Conservation (phyloP, 2,329 filamentous ascomycete species). For the Tympanopsis confertula region DNA sequence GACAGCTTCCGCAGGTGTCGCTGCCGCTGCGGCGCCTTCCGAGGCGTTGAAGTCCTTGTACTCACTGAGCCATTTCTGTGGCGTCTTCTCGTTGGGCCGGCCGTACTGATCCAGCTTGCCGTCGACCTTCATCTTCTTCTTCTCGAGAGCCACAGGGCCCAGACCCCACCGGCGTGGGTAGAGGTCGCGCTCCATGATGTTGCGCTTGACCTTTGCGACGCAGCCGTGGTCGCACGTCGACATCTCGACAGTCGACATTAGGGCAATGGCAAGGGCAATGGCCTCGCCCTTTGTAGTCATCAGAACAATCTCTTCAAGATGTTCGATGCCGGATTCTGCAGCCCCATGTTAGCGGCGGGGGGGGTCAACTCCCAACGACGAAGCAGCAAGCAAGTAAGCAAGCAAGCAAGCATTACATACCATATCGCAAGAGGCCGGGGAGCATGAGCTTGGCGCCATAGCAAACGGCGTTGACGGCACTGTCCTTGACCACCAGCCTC, state of each 20-base stretch:
- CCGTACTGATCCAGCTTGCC: constrained; percentile 98
- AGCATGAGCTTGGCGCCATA: constrained; percentile 99
- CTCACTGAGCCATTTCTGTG: constrained; percentile 78
- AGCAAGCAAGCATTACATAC: constrained; percentile 30
- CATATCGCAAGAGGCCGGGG: constrained; percentile 84
- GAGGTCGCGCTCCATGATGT: constrained; percentile 98
- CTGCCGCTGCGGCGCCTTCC: constrained; percentile 28
- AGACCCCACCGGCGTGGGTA: constrained; percentile 96
- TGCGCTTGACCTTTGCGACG: constrained; percentile 92
- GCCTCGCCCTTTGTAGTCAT: constrained; percentile 99
- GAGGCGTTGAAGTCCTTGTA: constrained; percentile 70
- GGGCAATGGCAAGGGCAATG: constrained; percentile 87
- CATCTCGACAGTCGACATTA: constrained; percentile 97
- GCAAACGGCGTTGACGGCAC: constrained; percentile 90
- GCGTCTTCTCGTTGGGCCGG: constrained; percentile 81
- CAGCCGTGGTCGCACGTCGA: constrained; percentile 94
- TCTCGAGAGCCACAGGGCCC: constrained; percentile 83
- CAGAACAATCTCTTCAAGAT: constrained; percentile 89
- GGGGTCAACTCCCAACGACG: constrained; percentile 7
- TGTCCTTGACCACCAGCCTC: constrained; percentile 94
- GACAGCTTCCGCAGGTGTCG: constrained; percentile 22
- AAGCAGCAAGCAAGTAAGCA: neutral
- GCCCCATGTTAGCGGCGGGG: constrained; percentile 10
- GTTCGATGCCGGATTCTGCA: constrained; percentile 75
- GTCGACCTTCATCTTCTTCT: constrained; percentile 99